phyloP scores from a whole-genome alignment of 345 rosid genomes.

The Gynandropsis gynandra region DNA sequence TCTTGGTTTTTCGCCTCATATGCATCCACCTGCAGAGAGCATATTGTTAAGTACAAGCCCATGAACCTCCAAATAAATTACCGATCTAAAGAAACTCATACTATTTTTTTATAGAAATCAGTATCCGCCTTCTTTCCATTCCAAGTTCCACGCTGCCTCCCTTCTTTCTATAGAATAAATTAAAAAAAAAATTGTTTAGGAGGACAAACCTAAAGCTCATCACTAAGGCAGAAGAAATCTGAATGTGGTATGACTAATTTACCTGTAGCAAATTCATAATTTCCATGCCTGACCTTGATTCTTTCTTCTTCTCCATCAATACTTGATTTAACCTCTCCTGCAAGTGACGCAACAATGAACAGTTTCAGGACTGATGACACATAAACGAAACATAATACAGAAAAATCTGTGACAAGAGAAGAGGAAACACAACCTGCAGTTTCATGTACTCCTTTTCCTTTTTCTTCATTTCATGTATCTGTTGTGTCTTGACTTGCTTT shows the following conservation, averaged over 20 bases:
- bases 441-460: conserved; percentile 94
- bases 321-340: conserved; percentile 96
- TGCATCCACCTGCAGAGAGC: conserved; percentile 72
- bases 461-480: conserved; percentile 97
- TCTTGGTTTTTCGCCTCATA: conserved; percentile 95
- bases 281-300: conserved; percentile 89
- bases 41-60: not conserved
- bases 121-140: conserved; percentile 94
- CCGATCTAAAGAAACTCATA: conserved; percentile 29
- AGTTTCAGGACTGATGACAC: not conserved
- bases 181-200: conserved; percentile 16
- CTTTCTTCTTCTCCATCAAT: conserved; percentile 91
- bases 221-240: not conserved
- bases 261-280: conserved; percentile 99
- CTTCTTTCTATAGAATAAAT: conserved; percentile 68
- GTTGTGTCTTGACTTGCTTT: conserved; percentile 98
- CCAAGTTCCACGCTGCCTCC: conserved; percentile 99
- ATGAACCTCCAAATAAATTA: conserved; percentile 4
- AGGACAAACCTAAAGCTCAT: not conserved
- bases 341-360: not conserved
- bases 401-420: not conserved
- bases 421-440: conserved; percentile 55
- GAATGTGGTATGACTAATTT: conserved; percentile 1
- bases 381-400: conserved; percentile 3
- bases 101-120: conserved; percentile 92